Evolutionary conservation across 257 asterid genomes (phyloP).

Genomic region (Rauvolfia tetraphylla): DNA sequence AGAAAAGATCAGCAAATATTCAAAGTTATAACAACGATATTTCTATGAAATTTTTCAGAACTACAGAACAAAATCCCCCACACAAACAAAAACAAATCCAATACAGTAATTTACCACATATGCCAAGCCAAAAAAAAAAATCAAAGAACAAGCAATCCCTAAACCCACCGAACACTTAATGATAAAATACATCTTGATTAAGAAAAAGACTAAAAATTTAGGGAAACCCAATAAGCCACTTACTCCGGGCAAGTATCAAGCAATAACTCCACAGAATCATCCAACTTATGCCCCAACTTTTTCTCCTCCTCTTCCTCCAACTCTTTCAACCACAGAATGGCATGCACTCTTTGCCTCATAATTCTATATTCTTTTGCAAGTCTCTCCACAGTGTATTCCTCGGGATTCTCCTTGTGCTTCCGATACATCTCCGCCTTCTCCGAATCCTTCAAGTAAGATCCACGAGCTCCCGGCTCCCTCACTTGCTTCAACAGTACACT

Average conservation of each 20-base stretch:
- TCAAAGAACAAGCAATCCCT: not conserved
- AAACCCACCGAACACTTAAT: not conserved
- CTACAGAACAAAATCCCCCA: not conserved
- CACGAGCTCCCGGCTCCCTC: constrained; percentile 92
- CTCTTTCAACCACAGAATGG: constrained; percentile 82
- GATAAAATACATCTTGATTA: not conserved
- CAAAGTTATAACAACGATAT: too few relatives aligned
- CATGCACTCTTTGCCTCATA: constrained; percentile 97
- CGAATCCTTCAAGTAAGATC: constrained; percentile 74
- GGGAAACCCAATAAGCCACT: constrained; percentile 27
- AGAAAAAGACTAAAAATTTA: not conserved
- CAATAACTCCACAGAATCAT: constrained; percentile 67
- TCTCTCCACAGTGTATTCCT: constrained; percentile 73
- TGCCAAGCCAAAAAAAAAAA: not conserved
- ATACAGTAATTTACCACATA: not conserved
- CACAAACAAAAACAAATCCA: not conserved
- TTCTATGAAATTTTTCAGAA: not conserved
- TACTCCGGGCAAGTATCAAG: constrained; percentile 90
- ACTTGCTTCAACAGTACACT: constrained; percentile 67
- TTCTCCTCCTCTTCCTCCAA: constrained; percentile 81
- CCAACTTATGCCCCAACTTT: constrained; percentile 68
- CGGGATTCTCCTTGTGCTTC: constrained; percentile 89
- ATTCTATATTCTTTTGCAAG: constrained; percentile 87
- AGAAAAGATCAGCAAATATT: not conserved
- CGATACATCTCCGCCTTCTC: constrained; percentile 85